Percentiles rank a stretch among this genome's conserved stretches.
phyloP scores from a whole-genome alignment of 2,329 filamentous ascomycete genomes.

The Didymella sp. region DNA sequence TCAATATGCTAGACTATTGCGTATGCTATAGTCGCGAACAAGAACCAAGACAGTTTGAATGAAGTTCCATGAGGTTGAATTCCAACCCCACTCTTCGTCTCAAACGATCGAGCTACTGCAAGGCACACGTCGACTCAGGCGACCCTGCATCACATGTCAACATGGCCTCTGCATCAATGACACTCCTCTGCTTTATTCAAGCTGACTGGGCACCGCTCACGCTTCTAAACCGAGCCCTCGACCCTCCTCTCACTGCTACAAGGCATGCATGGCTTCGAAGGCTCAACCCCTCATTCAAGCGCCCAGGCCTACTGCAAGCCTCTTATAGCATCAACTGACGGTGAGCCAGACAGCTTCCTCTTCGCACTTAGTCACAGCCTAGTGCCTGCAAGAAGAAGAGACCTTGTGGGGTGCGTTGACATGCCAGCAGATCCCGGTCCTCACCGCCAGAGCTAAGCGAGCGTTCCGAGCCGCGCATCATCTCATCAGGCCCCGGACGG shows the following conservation, averaged over 20 bases:
- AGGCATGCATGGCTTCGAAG: background rate
- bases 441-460: constrained; percentile 31
- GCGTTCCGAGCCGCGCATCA: constrained; percentile 15
- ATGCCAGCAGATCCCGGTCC: constrained; percentile 19
- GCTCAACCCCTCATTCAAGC: background rate
- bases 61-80: too few species aligned
- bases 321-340: background rate
- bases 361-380: background rate
- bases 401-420: constrained; percentile 11
- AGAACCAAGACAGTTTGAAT: too few species aligned
- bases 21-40: too few species aligned
- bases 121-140: background rate
- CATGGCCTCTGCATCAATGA: background rate
- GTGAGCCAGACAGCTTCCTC: background rate
- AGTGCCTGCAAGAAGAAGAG: constrained; percentile 9
- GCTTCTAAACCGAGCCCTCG: background rate
- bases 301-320: background rate
- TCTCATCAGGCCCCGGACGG: constrained; percentile 2
- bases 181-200: background rate
- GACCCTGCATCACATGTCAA: background rate
- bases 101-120: constrained; percentile 11
- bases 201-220: background rate
- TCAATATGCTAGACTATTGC: too few species aligned
- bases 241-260: background rate
- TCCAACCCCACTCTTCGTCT: background rate